A percentile compares a stretch with the other conserved stretches of the same genome.
phyloP scores from a whole-genome alignment of 139 green algal species.

The Marvania coccoides region DNA sequence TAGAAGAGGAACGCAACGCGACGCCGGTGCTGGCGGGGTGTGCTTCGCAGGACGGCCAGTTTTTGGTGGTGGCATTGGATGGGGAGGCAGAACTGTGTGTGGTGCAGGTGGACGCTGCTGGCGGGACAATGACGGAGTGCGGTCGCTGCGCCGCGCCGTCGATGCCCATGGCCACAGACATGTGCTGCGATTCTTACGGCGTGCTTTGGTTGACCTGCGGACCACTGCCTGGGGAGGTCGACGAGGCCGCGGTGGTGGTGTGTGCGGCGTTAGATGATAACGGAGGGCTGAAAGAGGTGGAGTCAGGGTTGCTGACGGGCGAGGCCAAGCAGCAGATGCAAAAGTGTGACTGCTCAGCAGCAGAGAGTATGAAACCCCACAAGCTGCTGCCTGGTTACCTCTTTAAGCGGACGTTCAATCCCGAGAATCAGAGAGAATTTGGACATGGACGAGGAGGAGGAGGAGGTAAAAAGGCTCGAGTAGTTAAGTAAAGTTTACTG shows the following conservation, averaged over 20 bases:
- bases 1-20: not conserved
- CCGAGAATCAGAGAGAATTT: too few relatives aligned
- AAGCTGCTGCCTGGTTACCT: not conserved
- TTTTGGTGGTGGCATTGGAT: slow-evolving; percentile 30
- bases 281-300: not conserved
- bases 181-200: not conserved
- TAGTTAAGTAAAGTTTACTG: too few relatives aligned
- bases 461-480: too few relatives aligned
- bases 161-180: not conserved
- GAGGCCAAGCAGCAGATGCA: not conserved
- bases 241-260: not conserved
- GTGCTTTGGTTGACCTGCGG: not conserved
- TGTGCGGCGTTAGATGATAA: not conserved
- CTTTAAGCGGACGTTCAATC: not conserved
- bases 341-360: not conserved
- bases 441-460: too few relatives aligned
- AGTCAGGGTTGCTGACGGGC: not conserved
- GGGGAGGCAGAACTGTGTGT: slow-evolving; percentile 12
- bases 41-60: not conserved
- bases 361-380: not conserved
- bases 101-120: not conserved
- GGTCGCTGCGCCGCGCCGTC: not conserved
- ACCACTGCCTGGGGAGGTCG: not conserved
- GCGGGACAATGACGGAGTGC: not conserved
- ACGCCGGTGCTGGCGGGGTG: slow-evolving; percentile 9